Conservation (phyloP, 2,329 filamentous ascomycete species). For the Bipolaris oryzae region DNA sequence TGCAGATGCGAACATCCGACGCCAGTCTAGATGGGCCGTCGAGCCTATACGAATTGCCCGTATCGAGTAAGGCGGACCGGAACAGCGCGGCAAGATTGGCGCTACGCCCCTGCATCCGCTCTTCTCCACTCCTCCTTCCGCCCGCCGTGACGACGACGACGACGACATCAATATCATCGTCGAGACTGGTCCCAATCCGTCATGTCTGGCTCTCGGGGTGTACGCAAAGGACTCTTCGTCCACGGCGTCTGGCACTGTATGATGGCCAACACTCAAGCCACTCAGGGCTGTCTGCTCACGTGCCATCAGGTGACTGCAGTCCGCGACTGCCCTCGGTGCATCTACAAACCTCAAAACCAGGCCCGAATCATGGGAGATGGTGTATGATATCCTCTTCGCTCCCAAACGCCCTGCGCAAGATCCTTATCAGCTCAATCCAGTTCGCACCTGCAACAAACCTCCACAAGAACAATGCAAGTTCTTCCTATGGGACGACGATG, state of each 20-base stretch:
- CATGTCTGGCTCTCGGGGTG: conserved; percentile 29
- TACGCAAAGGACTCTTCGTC: conserved; percentile 25
- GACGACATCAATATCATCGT: background rate
- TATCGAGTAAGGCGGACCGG: too few relatives aligned
- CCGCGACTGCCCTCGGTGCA: conserved; percentile 60
- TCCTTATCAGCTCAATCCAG: background rate
- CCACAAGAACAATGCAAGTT: conserved; percentile 58
- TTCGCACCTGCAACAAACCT: conserved; percentile 8
- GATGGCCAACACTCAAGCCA: background rate
- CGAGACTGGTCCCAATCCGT: background rate
- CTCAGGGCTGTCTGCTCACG: conserved; percentile 17
- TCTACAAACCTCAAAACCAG: conserved; percentile 63
- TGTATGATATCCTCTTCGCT: conserved; percentile 38
- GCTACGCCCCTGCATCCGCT: background rate
- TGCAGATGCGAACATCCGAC: background rate
- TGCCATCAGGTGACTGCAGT: conserved; percentile 58
- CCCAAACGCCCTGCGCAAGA: background rate
- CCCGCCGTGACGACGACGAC: background rate
- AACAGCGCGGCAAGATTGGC: background rate
- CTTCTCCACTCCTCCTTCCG: background rate
- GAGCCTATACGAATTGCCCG: background rate
- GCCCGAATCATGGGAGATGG: conserved; percentile 62
- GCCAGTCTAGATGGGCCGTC: background rate
- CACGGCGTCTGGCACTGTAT: conserved; percentile 40
- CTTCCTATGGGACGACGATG: conserved; percentile 65